phyloP scores from a whole-genome alignment of 176 grass and related monocot species.

The Sorghum bicolor region Sorghum_bicolor_NCBIv3 NC_012871.2:58294501-58295000 shows the following conservation, averaged over 20 bases:
- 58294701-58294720: slow-evolving; percentile 12
- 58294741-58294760: slow-evolving; percentile 10
- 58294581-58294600: not conserved
- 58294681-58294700: not conserved
- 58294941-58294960: slow-evolving; percentile 33
- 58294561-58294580: not conserved
- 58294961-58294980: slow-evolving; percentile 17
- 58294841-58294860: not conserved
- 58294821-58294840: slow-evolving; percentile 7
- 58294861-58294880: not conserved
- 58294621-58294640: not conserved
- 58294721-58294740: not conserved
- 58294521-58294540: not conserved
- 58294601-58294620: not conserved
- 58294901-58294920: slow-evolving; percentile 26
- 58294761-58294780: slow-evolving; percentile 19
- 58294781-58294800: slow-evolving; percentile 24
- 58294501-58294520: not conserved
- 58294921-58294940: slow-evolving; percentile 34
- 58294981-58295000: slow-evolving; percentile 33
- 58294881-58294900: slow-evolving; percentile 37
- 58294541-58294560: not conserved
- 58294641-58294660: not conserved
- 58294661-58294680: slow-evolving; percentile 36
- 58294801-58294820: not conserved